A percentile compares a stretch with the other conserved stretches of the same genome.
These are phyloP conservation scores for Fusarium succisae DNA, from an alignment of 2,329 filamentous ascomycete genomes.

Conservation along the genomic window DNA sequence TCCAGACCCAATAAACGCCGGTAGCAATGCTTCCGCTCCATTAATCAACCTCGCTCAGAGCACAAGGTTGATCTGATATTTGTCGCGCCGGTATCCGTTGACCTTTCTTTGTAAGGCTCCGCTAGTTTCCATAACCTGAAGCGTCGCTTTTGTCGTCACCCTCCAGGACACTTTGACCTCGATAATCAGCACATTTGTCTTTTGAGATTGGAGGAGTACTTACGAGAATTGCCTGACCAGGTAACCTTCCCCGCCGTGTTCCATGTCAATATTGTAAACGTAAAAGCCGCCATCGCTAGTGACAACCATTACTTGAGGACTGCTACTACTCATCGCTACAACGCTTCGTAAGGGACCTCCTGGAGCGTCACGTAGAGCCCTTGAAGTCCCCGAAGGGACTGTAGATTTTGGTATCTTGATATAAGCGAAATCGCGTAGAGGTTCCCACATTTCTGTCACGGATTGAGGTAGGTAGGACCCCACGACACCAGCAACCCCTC, in stretches of 20 bases:
- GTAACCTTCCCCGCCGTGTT: constrained; percentile 91
- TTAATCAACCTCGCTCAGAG: not conserved
- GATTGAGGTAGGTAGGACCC: constrained; percentile 92
- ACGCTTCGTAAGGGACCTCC: constrained; percentile 78
- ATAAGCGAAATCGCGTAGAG: constrained; percentile 92
- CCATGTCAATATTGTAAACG: constrained; percentile 94
- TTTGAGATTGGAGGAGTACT: constrained; percentile 50
- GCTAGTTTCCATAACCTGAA: constrained; percentile 54
- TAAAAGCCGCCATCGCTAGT: constrained; percentile 96
- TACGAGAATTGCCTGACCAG: constrained; percentile 93
- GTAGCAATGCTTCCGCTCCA: constrained; percentile 19
- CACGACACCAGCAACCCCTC: constrained; percentile 86
- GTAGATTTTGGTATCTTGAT: constrained; percentile 83
- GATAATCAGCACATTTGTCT: constrained; percentile 1
- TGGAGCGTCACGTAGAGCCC: constrained; percentile 45
- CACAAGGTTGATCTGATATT: not conserved
- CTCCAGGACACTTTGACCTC: constrained; percentile 58
- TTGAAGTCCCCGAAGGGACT: constrained; percentile 23
- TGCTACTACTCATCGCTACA: constrained; percentile 96
- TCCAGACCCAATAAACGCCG: constrained; percentile 22
- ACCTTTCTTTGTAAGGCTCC: not conserved
- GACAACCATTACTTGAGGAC: constrained; percentile 96
- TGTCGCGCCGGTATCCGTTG: not conserved
- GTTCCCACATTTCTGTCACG: constrained; percentile 98
- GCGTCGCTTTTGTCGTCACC: constrained; percentile 63